These are phyloP conservation scores for Scedosporium boydii DNA, from an alignment of 2,329 filamentous ascomycete species.

Conservation along the genomic window DNA sequence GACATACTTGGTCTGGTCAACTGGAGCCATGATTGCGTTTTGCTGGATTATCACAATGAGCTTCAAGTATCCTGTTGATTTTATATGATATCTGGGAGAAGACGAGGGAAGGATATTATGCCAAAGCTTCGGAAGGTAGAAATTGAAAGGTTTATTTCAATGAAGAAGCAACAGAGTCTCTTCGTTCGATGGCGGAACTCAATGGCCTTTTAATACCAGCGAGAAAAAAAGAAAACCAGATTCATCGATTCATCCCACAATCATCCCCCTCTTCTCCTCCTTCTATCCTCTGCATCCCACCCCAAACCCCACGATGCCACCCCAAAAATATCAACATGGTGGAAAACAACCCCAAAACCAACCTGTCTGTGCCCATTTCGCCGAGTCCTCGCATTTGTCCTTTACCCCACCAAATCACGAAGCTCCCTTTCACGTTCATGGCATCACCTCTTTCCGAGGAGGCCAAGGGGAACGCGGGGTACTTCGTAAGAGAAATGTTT, in stretches of 20 bases:
- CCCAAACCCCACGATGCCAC: too few relatives aligned
- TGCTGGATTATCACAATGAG: neutral
- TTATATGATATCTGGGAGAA: neutral
- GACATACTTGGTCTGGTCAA: constrained; percentile 17
- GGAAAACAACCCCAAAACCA: neutral
- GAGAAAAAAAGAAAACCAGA: too few relatives aligned
- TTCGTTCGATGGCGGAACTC: too few relatives aligned
- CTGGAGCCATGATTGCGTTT: constrained; percentile 17
- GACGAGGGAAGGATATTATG: too few relatives aligned
- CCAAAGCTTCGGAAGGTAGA: too few relatives aligned
- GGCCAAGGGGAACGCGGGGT: neutral
- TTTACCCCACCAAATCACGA: neutral
- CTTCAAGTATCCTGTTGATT: neutral
- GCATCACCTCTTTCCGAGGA: neutral
- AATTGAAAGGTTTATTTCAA: too few relatives aligned
- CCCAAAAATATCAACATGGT: neutral
- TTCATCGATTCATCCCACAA: too few relatives aligned
- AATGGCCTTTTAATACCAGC: too few relatives aligned
- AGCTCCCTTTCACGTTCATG: neutral
- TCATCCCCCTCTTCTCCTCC: too few relatives aligned
- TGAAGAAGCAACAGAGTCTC: too few relatives aligned
- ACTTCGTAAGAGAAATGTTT: neutral
- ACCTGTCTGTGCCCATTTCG: neutral
- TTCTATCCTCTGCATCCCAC: too few relatives aligned
- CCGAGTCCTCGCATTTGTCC: neutral